phyloP scores from a whole-genome alignment of 306 rosid species.

The Ceratonia siliqua region DNA sequence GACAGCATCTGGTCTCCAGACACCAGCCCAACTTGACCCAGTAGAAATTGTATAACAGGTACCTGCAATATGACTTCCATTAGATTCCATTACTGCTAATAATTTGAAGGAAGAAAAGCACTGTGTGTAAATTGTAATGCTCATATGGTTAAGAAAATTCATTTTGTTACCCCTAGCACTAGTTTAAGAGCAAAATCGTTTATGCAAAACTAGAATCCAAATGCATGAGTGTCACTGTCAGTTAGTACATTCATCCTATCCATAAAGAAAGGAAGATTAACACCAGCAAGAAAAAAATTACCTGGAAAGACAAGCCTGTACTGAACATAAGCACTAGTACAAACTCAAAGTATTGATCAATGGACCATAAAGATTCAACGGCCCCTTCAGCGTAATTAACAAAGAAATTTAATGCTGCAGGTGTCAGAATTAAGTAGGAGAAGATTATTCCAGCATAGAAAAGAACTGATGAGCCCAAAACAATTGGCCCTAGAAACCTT shows the following conservation, averaged over 20 bases:
- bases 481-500: conserved; percentile 89
- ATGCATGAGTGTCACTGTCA: not conserved
- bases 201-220: conserved; percentile 15
- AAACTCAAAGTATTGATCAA: conserved; percentile 96
- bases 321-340: conserved; percentile 97
- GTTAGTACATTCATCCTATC: conserved; percentile 5
- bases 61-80: conserved; percentile 54
- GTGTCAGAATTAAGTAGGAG: conserved; percentile 81
- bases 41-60: conserved; percentile 77
- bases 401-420: conserved; percentile 92
- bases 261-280: not conserved
- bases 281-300: conserved; percentile 30
- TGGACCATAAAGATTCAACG: conserved; percentile 97
- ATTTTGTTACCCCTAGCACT: conserved; percentile 19
- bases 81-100: conserved; percentile 15
- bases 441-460: conserved; percentile 87
- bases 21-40: conserved; percentile 85
- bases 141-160: not conserved
- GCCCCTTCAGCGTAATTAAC: conserved; percentile 89
- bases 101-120: not conserved
- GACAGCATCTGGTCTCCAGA: conserved; percentile 92
- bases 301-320: conserved; percentile 99
- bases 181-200: not conserved
- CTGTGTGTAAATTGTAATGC: not conserved
- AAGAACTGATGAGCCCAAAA: conserved; percentile 88